These are phyloP conservation scores for Aspergillus haitiensis DNA, from an alignment of 495 filamentous ascomycete genomes.

Conservation along the genomic window DNA sequence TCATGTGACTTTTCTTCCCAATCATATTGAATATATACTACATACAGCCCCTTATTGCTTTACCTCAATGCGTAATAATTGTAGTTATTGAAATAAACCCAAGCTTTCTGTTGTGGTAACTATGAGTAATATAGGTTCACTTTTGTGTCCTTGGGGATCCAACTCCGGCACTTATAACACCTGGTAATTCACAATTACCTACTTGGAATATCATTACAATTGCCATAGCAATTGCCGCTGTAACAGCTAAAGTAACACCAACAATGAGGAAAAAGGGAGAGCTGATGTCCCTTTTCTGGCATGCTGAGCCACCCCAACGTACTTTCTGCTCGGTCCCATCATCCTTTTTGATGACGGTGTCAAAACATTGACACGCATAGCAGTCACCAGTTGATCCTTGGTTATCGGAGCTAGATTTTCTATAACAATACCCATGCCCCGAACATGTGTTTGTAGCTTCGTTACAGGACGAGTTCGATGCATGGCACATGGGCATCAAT, in stretches of 20 bases:
- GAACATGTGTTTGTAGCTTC: slow-evolving; percentile 69
- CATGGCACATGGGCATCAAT: slow-evolving; percentile 57
- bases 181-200: slow-evolving; percentile 75
- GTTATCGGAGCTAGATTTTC: slow-evolving; percentile 52
- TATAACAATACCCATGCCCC: slow-evolving; percentile 68
- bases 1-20: too few relatives aligned
- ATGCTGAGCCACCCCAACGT: slow-evolving; percentile 80
- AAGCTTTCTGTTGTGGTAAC: slow-evolving; percentile 3
- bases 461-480: slow-evolving; percentile 58
- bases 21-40: too few relatives aligned
- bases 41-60: too few relatives aligned
- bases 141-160: slow-evolving; percentile 54
- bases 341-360: slow-evolving; percentile 47
- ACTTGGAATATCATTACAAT: slow-evolving; percentile 77
- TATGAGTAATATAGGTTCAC: slow-evolving; percentile 10
- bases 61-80: background rate
- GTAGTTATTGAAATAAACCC: background rate
- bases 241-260: slow-evolving; percentile 63
- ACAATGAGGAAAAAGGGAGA: slow-evolving; percentile 82
- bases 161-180: slow-evolving; percentile 85
- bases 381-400: slow-evolving; percentile 51
- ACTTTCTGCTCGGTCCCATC: slow-evolving; percentile 51
- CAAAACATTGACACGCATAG: slow-evolving; percentile 72
- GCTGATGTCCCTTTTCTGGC: slow-evolving; percentile 90
- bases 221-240: slow-evolving; percentile 60